Base-by-base conservation (phyloP, 805 yeast species). In the Cyberlindnera xylosilytica region DNA sequence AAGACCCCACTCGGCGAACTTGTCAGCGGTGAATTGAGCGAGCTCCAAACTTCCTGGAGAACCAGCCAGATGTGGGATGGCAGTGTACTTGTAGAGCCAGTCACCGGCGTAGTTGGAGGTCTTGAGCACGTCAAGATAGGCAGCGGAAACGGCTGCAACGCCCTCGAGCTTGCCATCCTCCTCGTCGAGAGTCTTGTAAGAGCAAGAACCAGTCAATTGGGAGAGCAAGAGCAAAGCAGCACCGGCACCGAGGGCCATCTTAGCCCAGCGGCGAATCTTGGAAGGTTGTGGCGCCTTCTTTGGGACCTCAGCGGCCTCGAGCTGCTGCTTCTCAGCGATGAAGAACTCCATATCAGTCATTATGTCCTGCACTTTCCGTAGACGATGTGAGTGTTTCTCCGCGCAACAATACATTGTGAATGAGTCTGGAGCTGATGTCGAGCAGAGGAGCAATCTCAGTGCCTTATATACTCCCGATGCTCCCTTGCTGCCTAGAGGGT, bases 1-100 rank as follows among this genome's bases (percentile, higher is more conserved):
- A 44, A 82, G 62, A 1, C 91, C 91, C 52, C 68, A 83, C 49
- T 78, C 81, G 38, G 66, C 70, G 51, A 80, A 78, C 60, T 78
- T 76, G 13, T 63, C 66, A 20, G 67, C 65, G 3, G 90, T 82
- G 75, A 80, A 85, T 41, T 81, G 66, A 18, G 72, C 81, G 42
- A 76, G 58, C 26, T 60, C 71, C 27, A 60, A 51, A 47, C 71
- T 72, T 4, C 45, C 45, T n/a, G 49, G 45, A 11, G 74, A 68
- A 3, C 83, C 83, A 4, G 86, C 83, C 45, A 81, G 60, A 54
- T 81, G 87, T 2, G 81, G 72, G 28, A 69, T 70, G 5, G 66
- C 47, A 1, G 86, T 74, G 53, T 78, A 79, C 28, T 61, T 64
- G 37, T 71, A 49, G 6, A 76, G 67, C 83, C 85, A 81, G 19